Conservation (phyloP, 805 yeast species). For the Vanderwaltozyma verrucispora region DNA sequence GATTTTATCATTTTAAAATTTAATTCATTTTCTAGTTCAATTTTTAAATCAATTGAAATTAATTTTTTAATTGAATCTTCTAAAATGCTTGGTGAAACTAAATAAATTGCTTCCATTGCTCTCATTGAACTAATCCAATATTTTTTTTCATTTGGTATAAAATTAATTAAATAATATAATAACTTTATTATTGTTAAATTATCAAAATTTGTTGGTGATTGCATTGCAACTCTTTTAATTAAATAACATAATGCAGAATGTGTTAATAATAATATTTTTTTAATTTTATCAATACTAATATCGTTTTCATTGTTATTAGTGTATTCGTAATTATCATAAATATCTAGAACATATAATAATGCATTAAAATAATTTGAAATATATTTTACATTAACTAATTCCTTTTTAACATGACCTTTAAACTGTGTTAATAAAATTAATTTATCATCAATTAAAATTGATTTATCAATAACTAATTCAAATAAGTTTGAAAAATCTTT, state of each 20-base stretch:
- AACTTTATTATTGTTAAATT: conserved; percentile 6
- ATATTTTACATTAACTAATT: conserved; percentile 17
- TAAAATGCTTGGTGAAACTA: conserved; percentile 14
- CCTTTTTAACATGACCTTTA: conserved; percentile 30
- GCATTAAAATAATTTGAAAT: conserved; percentile 20
- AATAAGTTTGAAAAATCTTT: not conserved
- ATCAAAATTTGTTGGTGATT: conserved; percentile 18
- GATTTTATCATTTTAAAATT: no score
- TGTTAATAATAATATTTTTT: conserved; percentile 16
- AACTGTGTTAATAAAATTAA: conserved; percentile 16
- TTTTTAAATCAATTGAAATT: conserved; percentile 3
- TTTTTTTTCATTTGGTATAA: conserved; percentile 14
- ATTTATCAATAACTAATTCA: not conserved
- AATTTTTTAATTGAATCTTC: conserved; percentile 6
- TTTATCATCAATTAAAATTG: conserved; percentile 10
- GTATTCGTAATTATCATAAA: not conserved
- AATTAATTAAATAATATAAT: conserved; percentile 7
- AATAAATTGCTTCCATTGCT: conserved; percentile 25
- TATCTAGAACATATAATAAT: conserved; percentile 8
- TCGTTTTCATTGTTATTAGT: not conserved
- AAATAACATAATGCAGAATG: conserved; percentile 38
- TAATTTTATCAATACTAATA: not conserved
- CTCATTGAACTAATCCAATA: conserved; percentile 24
- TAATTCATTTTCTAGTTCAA: no score
- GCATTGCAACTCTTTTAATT: conserved; percentile 35